These are phyloP conservation scores for Ogataea pilisensis DNA, from an alignment of 805 yeast species.

Conservation along the genomic window DNA sequence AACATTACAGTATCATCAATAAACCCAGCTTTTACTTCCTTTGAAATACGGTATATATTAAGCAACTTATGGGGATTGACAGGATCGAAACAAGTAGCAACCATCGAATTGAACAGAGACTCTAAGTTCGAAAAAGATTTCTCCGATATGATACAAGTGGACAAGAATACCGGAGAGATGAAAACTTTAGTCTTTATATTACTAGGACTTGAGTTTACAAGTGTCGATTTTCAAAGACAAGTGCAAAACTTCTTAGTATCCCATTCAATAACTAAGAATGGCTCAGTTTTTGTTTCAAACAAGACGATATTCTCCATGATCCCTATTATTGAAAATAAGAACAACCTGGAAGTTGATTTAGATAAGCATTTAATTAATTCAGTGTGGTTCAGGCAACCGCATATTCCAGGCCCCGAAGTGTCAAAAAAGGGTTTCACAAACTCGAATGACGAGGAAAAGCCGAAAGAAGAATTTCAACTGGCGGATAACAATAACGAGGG, in stretches of 20 bases:
- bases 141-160: constrained; percentile 1
- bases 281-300: constrained; percentile 3
- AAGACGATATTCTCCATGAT: constrained; percentile 20
- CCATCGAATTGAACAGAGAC: constrained; percentile 2
- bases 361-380: constrained; percentile 19
- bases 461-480: no score
- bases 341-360: constrained; percentile 16
- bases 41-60: constrained; percentile 14
- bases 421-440: background rate
- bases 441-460: background rate
- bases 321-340: constrained; percentile 13
- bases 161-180: constrained; percentile 3
- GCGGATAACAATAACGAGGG: background rate
- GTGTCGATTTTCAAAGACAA: constrained; percentile 6
- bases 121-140: constrained; percentile 8
- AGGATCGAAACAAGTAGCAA: background rate
- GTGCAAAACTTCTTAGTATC: constrained; percentile 4
- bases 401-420: constrained; percentile 4
- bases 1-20: constrained; percentile 25
- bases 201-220: constrained; percentile 3
- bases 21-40: constrained; percentile 9
- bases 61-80: constrained; percentile 12
- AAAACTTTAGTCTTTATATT: constrained; percentile 5
- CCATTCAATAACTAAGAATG: background rate
- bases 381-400: constrained; percentile 33